Evolutionary conservation across 768 basidiomycete species (phyloP), one percentile per base, ranked within the genome.

Genomic region (Rhodosporidiobolus sp.): DNA sequence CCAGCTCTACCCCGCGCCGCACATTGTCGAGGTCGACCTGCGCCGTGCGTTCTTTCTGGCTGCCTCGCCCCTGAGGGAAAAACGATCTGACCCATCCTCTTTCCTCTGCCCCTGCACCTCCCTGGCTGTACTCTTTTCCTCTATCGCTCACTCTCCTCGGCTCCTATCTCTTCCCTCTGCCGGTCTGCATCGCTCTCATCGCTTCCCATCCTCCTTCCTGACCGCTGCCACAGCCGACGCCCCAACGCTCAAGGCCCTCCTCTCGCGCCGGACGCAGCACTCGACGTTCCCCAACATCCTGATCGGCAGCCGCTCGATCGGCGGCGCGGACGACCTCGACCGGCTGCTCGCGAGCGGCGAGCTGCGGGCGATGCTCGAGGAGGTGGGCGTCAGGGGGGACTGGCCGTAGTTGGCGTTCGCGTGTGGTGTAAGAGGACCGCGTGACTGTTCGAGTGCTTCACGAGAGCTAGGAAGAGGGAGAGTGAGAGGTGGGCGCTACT

Each of bases 271-370:
- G 1, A 73, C 72, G 0, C 9, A 2, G 22, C 72, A 73, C 67
- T 26, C 30, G 11, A 73, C 72, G 16, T 73, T 50, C 53, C 72
- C 72, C 49, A 73, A 73, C 57, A 73, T 73, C 43, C 45, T 73
- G 38, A 34, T 73, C 61, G 72, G 66, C 8, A n/a, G 55, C 3
- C 53, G 67, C 22, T 58, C 54, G 5, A 73, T 73, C 28, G 72
- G 72, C 14, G 72, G 72, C 3, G 32, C 55, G 24, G 72, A 68
- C 30, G 72, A 73, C 32, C 34, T 73, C 12, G 72, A 68, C 22
- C 9, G 28, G 32, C 35, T 64, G 32, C 30, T 35, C 2, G 20
- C n/a, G 7, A 53, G 26, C 5, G 67, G 55, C 1, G 66, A 43
- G 49, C 26, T 73, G 28, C n/a, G 9, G 12, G 49, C 20, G 38